Percentiles rank a stretch among this genome's conserved stretches.
Conservation (phyloP, 108 stramenopile genomes). For the Schizochytrium sp. region DNA sequence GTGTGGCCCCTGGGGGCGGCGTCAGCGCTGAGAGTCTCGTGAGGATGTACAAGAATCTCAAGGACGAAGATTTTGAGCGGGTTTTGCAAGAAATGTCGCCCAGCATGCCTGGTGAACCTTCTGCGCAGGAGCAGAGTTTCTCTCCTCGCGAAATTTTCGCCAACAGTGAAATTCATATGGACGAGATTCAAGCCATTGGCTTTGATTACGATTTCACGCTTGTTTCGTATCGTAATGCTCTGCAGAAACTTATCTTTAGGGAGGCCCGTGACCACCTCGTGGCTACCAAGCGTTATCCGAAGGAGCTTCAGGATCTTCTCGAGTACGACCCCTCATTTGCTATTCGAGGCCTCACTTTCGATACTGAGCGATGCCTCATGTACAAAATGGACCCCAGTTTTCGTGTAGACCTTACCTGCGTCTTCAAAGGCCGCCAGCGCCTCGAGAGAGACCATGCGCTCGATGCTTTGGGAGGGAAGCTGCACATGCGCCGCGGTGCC, state of each 20-base stretch:
- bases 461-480: slow-evolving; percentile 87
- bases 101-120: neutral
- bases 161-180: slow-evolving; percentile 90
- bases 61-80: neutral
- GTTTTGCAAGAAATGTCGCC: neutral
- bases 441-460: slow-evolving; percentile 80
- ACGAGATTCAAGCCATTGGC: slow-evolving; percentile 89
- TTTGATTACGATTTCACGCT: slow-evolving; percentile 97
- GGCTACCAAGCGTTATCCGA: slow-evolving; percentile 85
- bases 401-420: slow-evolving; percentile 91
- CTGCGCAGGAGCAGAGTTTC: slow-evolving; percentile 6
- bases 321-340: slow-evolving; percentile 86
- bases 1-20: slow-evolving; percentile 12
- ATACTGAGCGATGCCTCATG: slow-evolving; percentile 91
- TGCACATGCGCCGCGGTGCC: slow-evolving; percentile 80
- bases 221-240: slow-evolving; percentile 86
- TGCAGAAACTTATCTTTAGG: slow-evolving; percentile 88
- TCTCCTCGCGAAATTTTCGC: slow-evolving; percentile 76
- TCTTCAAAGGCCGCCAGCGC: slow-evolving; percentile 81
- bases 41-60: slow-evolving; percentile 2
- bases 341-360: slow-evolving; percentile 93
- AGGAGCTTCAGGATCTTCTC: slow-evolving; percentile 81
- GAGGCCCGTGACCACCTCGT: slow-evolving; percentile 89
- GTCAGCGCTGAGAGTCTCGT: slow-evolving; percentile 12
- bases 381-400: slow-evolving; percentile 93